phyloP scores from a whole-genome alignment of 140 eudicot species.

The Senecio squalidus region DNA sequence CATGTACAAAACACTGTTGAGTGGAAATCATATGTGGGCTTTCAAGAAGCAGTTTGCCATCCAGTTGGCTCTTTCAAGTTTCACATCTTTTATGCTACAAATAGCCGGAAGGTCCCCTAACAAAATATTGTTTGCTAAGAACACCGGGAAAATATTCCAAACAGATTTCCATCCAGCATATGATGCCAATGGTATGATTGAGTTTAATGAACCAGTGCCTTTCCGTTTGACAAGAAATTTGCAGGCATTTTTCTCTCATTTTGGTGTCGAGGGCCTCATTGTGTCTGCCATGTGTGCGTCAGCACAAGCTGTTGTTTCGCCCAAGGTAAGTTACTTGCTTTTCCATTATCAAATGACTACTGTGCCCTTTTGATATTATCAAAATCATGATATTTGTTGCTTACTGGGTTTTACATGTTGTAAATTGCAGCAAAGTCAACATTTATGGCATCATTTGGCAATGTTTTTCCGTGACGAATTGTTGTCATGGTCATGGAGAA shows the following conservation, averaged over 20 bases:
- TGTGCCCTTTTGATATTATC: background rate
- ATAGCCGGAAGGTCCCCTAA: conserved; percentile 99
- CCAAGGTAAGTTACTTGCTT: conserved; percentile 51
- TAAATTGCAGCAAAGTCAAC: conserved; percentile 85
- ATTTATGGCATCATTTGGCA: conserved; percentile 91
- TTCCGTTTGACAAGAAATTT: conserved; percentile 90
- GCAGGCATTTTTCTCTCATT: conserved; percentile 92
- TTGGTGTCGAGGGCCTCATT: conserved; percentile 94
- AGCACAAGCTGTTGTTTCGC: conserved; percentile 92
- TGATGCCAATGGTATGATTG: conserved; percentile 95
- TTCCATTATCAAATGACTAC: background rate
- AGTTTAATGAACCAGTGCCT: conserved; percentile 96
- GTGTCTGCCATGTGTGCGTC: conserved; percentile 98
- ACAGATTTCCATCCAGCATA: conserved; percentile 98
- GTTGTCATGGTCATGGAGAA: conserved; percentile 97
- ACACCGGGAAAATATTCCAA: conserved; percentile 93
- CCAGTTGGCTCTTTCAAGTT: conserved; percentile 95
- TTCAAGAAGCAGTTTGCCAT: conserved; percentile 96
- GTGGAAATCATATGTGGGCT: conserved; percentile 95
- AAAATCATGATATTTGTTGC: background rate
- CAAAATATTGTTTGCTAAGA: conserved; percentile 87
- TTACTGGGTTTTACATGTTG: conserved; percentile 1
- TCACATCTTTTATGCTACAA: conserved; percentile 86
- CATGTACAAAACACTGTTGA: conserved; percentile 83
- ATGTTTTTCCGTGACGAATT: conserved; percentile 99